Base-by-base conservation (phyloP, 2,329 filamentous ascomycete species). In the Emergomyces pasteurianus region DNA sequence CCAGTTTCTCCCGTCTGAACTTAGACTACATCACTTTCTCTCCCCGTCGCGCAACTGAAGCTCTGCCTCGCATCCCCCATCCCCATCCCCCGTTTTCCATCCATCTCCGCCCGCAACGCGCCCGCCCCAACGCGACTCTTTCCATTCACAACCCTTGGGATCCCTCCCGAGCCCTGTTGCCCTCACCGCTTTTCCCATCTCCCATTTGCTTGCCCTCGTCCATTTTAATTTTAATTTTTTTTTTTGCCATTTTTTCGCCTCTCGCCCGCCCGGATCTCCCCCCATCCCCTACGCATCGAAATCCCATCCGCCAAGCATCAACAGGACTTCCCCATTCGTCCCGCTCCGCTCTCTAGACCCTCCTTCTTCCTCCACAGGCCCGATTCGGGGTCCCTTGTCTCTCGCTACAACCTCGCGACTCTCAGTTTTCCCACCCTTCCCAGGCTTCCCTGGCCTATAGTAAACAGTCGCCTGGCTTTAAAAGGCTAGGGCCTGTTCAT, bases 11-110 rank as follows among this genome's bases (percentile, higher is more conserved):
- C 43, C 18, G 18, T 67, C 64, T 63, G 68, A 69, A 36, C 34
- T 36, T 36, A 36, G 34, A 36, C 34, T 9, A 36, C n/a, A 18
- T 46, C 43, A 3, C 43, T n/a, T 18, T 23, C 40, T 18, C 12
- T 65, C 18, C 9, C 43, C 68, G 69, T 71, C 72, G 72, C 73
- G 72, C 72, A 65, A 67, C 40, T n/a, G 40, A 67, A 38, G 36
- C 36, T 38, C 68, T 69, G 68, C 70, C 68, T 23, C 40, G 10
- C 38, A 57, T 57, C 54, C 23, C 23, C 14, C 14, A 31, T 31
- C 47, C 70, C 69, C 70, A 71, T 70, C 73, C 72, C 73, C 66
- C 68, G 70, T n/a, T 70, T 72, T 70, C 70, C 70, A 71, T 72
- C 71, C 64, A 69, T 66, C 69, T 65, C 67, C 64, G 54, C 58